Evolutionary conservation across 805 yeast species (phyloP).

Genomic region (Kodamaea jinghongensis): DNA sequence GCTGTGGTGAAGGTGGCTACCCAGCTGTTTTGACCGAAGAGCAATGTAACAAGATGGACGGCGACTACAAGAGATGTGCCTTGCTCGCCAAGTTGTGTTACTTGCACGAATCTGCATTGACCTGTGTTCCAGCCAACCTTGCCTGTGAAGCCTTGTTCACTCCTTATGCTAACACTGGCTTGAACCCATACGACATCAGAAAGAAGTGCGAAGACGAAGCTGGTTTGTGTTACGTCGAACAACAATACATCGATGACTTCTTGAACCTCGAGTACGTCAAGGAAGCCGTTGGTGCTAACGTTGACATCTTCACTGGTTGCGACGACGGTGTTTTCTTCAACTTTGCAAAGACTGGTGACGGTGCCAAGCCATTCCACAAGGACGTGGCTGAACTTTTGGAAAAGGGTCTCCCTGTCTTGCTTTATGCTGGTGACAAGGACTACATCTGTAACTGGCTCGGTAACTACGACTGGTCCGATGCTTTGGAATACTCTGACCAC

Average conservation of each 20-base stretch:
- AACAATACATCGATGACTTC: conserved; percentile 49
- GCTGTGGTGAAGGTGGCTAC: conserved; percentile 45
- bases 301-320: conserved; percentile 45
- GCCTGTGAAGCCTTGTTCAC: conserved; percentile 31
- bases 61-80: conserved; percentile 34
- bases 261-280: conserved; percentile 54
- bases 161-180: conserved; percentile 46
- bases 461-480: conserved; percentile 37
- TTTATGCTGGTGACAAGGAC: conserved; percentile 47
- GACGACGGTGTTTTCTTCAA: conserved; percentile 49
- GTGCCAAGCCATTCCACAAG: conserved; percentile 68
- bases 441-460: conserved; percentile 48
- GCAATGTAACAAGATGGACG: conserved; percentile 34
- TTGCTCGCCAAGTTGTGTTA: conserved; percentile 31
- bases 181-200: conserved; percentile 66
- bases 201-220: conserved; percentile 46
- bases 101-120: conserved; percentile 26
- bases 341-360: conserved; percentile 60
- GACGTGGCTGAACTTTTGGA: conserved; percentile 46
- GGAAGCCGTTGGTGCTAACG: conserved; percentile 55
- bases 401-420: conserved; percentile 36
- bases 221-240: conserved; percentile 51
- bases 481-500: conserved; percentile 19
- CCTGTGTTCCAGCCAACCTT: conserved; percentile 41
- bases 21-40: conserved; percentile 33